Percentiles rank a stretch among this genome's conserved stretches.
phyloP scores from a whole-genome alignment of 345 rosid genomes.

The Eucalyptus brandiana region DNA sequence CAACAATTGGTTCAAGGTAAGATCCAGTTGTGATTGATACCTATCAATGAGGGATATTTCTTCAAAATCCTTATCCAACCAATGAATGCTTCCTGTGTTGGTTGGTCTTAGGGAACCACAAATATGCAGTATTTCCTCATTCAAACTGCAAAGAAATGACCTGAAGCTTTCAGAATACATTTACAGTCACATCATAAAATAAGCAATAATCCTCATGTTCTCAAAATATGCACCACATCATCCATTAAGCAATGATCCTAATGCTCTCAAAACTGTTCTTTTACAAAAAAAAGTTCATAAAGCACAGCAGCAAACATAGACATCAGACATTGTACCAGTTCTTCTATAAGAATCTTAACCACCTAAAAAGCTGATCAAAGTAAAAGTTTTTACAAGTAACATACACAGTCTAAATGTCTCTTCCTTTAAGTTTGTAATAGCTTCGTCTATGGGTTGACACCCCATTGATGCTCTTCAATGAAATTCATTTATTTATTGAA shows the following conservation, averaged over 20 bases:
- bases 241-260: background rate
- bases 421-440: background rate
- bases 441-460: background rate
- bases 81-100: conserved; percentile 48
- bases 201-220: background rate
- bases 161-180: background rate
- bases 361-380: background rate
- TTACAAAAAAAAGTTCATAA: background rate
- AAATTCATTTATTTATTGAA: background rate
- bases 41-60: conserved; percentile 15
- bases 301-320: background rate
- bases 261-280: background rate
- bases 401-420: background rate
- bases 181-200: background rate
- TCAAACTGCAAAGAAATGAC: conserved; percentile 40
- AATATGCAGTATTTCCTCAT: conserved; percentile 66
- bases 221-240: background rate
- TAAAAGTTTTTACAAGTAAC: background rate
- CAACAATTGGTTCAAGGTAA: background rate
- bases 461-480: background rate
- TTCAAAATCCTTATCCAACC: conserved; percentile 37
- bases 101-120: conserved; percentile 47
- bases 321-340: background rate
- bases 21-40: conserved; percentile 4
- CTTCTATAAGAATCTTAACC: background rate